Conservation (phyloP, 2,329 filamentous ascomycete genomes). For the Aspergillus piperis region DNA sequence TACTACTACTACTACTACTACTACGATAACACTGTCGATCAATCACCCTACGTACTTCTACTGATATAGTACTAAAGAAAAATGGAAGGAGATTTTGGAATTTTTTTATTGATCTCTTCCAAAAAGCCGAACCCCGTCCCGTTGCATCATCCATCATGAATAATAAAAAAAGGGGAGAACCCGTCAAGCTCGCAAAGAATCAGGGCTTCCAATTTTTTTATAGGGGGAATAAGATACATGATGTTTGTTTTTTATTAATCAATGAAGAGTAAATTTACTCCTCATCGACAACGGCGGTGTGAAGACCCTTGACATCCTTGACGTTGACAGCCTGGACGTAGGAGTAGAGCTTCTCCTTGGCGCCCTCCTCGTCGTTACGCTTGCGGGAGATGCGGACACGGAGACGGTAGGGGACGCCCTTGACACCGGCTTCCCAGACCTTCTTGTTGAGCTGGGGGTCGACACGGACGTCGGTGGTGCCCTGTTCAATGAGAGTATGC, state of each 20-base stretch:
- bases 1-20: too few relatives aligned
- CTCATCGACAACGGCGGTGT: constrained; percentile 82
- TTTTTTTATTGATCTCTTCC: constrained; percentile 5
- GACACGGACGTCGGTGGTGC: constrained; percentile 93
- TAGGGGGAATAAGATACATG: neutral
- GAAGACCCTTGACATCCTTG: constrained; percentile 97
- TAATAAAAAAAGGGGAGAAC: neutral
- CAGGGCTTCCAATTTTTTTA: neutral
- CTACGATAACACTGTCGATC: too few relatives aligned
- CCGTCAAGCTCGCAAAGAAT: neutral
- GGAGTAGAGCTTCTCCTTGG: constrained; percentile 99
- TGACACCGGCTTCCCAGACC: constrained; percentile 99
- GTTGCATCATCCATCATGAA: neutral
- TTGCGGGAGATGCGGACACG: constrained; percentile 98
- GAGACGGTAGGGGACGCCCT: constrained; percentile 96
- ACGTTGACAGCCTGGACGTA: constrained; percentile 99
- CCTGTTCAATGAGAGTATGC: constrained; percentile 55
- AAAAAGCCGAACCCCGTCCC: too few relatives aligned
- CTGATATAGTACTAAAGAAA: too few relatives aligned
- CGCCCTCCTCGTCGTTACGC: constrained; percentile 99
- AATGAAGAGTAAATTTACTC: constrained; percentile 44
- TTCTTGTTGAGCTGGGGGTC: constrained; percentile 99
- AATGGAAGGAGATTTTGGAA: neutral
- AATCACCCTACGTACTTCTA: too few relatives aligned
- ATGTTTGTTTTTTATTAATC: neutral